Evolutionary conservation across 257 asterid species (phyloP).

Genomic region (Solanum sitiens): DNA sequence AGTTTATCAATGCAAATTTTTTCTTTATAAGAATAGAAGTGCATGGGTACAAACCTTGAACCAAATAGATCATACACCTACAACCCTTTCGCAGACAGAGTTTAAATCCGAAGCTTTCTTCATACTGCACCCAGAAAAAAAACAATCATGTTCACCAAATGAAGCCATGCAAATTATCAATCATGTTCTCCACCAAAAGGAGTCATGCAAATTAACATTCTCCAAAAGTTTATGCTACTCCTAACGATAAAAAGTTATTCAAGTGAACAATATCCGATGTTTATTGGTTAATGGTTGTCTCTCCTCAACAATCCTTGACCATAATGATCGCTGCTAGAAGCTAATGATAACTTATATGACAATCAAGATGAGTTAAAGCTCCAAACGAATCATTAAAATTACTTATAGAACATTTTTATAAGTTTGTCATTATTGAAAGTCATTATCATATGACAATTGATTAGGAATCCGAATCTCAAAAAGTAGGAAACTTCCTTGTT

Average conservation of each 20-base stretch:
- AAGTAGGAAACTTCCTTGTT: not conserved
- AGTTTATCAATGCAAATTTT: not conserved
- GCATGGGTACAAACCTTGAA: not conserved
- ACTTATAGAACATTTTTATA: not conserved
- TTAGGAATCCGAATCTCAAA: not conserved
- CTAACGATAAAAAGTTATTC: not conserved
- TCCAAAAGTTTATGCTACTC: not conserved
- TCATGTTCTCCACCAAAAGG: not conserved
- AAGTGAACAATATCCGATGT: not conserved
- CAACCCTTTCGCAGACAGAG: constrained; percentile 41
- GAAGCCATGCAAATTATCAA: not conserved
- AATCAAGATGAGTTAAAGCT: not conserved
- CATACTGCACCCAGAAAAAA: constrained; percentile 33
- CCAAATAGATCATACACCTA: constrained; percentile 18
- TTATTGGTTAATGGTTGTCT: not conserved
- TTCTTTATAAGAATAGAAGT: not conserved
- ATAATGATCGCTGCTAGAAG: not conserved
- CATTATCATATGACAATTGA: not conserved
- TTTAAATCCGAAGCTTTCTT: constrained; percentile 45
- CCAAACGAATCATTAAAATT: not conserved
- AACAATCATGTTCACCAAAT: not conserved
- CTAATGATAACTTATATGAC: not conserved
- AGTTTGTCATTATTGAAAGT: not conserved
- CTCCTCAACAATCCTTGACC: not conserved
- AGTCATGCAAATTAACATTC: not conserved